Conservation (phyloP, 352 stramenopile species). For the Phytophthora cactorum region DNA sequence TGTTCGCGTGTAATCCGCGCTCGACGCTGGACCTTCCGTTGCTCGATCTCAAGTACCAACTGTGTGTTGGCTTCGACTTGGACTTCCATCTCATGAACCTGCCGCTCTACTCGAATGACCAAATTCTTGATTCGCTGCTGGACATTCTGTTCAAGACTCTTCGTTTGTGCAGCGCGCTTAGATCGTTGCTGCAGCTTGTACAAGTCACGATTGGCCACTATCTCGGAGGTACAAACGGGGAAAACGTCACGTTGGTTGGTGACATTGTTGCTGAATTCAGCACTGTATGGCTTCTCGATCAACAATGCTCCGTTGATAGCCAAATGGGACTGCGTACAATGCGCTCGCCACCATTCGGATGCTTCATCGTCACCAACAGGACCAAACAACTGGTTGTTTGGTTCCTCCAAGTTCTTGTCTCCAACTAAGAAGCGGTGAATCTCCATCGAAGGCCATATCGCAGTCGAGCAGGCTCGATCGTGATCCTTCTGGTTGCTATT, state of each 20-base stretch:
- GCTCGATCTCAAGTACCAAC: slow-evolving; percentile 39
- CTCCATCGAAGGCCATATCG: slow-evolving; percentile 31
- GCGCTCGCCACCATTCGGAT: slow-evolving; percentile 66
- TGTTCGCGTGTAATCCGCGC: slow-evolving; percentile 48
- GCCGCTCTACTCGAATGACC: slow-evolving; percentile 29
- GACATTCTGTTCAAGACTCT: slow-evolving; percentile 30
- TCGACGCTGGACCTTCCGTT: slow-evolving; percentile 36
- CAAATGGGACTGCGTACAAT: slow-evolving; percentile 60
- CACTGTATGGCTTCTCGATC: slow-evolving; percentile 17
- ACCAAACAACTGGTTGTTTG: not conserved
- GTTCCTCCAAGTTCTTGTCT: slow-evolving; percentile 3
- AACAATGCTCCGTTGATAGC: slow-evolving; percentile 14
- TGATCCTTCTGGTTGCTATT: slow-evolving; percentile 12
- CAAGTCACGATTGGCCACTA: slow-evolving; percentile 56
- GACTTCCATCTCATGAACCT: slow-evolving; percentile 61
- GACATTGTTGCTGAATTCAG: slow-evolving; percentile 34
- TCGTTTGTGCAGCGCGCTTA: slow-evolving; percentile 12
- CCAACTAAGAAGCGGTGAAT: slow-evolving; percentile 48
- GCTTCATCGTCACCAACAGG: slow-evolving; percentile 41
- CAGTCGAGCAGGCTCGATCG: not conserved
- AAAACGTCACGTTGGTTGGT: slow-evolving; percentile 26
- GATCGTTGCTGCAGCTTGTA: slow-evolving; percentile 40
- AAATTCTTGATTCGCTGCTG: slow-evolving; percentile 31
- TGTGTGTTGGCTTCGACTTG: slow-evolving; percentile 70
- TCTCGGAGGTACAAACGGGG: slow-evolving; percentile 51